A percentile compares a stretch with the other conserved stretches of the same genome.
Conservation (phyloP, 805 yeast species). For the Saccharomycopsis lassenensis region DNA sequence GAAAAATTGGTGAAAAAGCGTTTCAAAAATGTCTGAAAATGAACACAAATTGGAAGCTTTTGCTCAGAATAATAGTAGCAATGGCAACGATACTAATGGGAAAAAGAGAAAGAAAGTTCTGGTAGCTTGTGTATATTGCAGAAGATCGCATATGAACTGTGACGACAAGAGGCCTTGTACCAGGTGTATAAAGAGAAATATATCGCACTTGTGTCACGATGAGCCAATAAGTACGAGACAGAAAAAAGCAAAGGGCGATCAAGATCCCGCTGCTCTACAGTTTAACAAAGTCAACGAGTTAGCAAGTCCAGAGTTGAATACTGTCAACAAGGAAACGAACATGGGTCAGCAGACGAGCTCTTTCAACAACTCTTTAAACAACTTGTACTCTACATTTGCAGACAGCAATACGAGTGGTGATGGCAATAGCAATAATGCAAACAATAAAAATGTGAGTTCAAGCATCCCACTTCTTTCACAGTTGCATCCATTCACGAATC, state of each 20-base stretch:
- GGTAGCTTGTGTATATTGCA: slow-evolving; percentile 77
- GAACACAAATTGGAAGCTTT: background rate
- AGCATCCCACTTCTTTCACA: slow-evolving; percentile 26
- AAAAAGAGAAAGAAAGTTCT: slow-evolving; percentile 34
- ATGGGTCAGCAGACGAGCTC: background rate
- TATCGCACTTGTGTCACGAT: slow-evolving; percentile 79
- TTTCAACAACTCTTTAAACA: background rate
- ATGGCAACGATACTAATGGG: slow-evolving; percentile 15
- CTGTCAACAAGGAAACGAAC: background rate
- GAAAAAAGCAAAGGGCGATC: slow-evolving; percentile 20
- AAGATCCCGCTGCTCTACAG: background rate
- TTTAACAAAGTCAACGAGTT: background rate
- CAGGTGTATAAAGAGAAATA: slow-evolving; percentile 76
- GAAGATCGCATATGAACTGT: slow-evolving; percentile 91
- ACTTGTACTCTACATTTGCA: slow-evolving; percentile 6
- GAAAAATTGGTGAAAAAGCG: background rate
- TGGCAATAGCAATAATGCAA: background rate
- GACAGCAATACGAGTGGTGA: background rate
- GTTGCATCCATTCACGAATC: slow-evolving; percentile 27
- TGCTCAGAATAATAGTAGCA: background rate
- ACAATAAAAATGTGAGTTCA: slow-evolving; percentile 18
- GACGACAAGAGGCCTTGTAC: slow-evolving; percentile 60
- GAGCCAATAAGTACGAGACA: slow-evolving; percentile 42
- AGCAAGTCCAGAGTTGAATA: background rate
- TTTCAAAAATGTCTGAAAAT: slow-evolving; percentile 1